Percentiles rank a stretch among this genome's conserved stretches.
These are phyloP conservation scores for Litchi chinensis DNA, from an alignment of 345 rosid species.

Conservation along the genomic window DNA sequence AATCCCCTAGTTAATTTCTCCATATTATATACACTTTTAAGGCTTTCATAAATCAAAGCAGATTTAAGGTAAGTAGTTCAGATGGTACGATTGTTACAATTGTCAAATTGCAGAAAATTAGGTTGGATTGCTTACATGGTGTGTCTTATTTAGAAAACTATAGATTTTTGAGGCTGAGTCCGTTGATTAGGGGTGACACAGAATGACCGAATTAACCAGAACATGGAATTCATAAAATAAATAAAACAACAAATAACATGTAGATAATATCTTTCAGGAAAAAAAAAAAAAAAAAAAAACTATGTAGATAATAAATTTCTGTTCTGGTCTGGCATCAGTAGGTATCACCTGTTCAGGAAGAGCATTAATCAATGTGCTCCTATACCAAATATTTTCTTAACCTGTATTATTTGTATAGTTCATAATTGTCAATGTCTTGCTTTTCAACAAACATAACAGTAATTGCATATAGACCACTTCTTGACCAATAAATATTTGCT, in stretches of 20 bases:
- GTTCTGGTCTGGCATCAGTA: neutral
- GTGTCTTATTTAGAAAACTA: neutral
- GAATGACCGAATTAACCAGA: neutral
- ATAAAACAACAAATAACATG: neutral
- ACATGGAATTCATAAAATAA: neutral
- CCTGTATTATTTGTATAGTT: neutral
- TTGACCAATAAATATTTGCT: neutral
- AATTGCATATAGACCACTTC: neutral
- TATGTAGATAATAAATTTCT: neutral
- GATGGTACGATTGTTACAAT: no score
- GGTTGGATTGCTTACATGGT: no score
- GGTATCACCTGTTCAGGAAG: neutral
- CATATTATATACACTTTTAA: no score
- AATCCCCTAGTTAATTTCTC: no score
- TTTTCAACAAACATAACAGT: neutral
- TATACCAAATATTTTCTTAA: neutral
- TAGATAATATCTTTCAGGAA: neutral
- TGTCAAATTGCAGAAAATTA: no score
- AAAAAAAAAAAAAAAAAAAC: neutral
- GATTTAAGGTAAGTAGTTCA: no score
- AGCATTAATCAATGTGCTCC: neutral
- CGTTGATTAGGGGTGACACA: no score
- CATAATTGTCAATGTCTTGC: neutral
- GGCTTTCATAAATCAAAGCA: no score
- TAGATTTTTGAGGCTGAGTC: no score